Percentiles rank a stretch among this genome's conserved stretches.
phyloP scores from a whole-genome alignment of 306 rosid species.

The Benincasa hispida region DNA sequence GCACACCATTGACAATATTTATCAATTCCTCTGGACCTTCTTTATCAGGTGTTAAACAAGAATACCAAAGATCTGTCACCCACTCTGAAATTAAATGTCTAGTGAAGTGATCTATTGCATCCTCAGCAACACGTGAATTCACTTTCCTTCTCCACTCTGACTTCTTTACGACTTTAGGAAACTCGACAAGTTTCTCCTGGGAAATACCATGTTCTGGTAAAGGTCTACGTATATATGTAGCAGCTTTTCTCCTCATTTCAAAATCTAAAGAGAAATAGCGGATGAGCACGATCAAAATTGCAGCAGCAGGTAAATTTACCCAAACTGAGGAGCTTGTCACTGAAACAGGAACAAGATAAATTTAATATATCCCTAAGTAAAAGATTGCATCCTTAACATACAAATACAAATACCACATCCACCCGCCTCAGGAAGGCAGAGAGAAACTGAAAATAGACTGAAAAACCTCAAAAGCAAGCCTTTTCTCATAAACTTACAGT shows the following conservation, averaged over 20 bases:
- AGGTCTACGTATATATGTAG: constrained; percentile 55
- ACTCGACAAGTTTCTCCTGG: constrained; percentile 40
- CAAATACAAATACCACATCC: neutral
- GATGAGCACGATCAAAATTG: constrained; percentile 50
- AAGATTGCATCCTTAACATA: neutral
- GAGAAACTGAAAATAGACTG: neutral
- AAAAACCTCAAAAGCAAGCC: neutral
- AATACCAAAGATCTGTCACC: constrained; percentile 92
- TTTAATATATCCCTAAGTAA: neutral
- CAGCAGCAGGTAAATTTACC: constrained; percentile 96
- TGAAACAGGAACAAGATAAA: constrained; percentile 33
- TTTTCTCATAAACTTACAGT: neutral
- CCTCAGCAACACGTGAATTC: constrained; percentile 84
- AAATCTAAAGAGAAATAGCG: constrained; percentile 80
- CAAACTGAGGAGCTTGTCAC: constrained; percentile 98
- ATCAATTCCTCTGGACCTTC: constrained; percentile 92
- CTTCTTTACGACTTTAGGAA: constrained; percentile 38
- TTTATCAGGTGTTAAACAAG: constrained; percentile 76
- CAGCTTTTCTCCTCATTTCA: constrained; percentile 83
- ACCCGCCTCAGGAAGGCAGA: neutral
- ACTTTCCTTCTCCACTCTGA: constrained; percentile 84
- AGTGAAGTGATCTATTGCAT: constrained; percentile 73
- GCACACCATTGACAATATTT: constrained; percentile 49
- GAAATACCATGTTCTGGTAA: constrained; percentile 28
- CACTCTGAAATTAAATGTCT: constrained; percentile 85